Conservation (phyloP, 2,329 filamentous ascomycete species). For the Sporothrix luriei region DNA sequence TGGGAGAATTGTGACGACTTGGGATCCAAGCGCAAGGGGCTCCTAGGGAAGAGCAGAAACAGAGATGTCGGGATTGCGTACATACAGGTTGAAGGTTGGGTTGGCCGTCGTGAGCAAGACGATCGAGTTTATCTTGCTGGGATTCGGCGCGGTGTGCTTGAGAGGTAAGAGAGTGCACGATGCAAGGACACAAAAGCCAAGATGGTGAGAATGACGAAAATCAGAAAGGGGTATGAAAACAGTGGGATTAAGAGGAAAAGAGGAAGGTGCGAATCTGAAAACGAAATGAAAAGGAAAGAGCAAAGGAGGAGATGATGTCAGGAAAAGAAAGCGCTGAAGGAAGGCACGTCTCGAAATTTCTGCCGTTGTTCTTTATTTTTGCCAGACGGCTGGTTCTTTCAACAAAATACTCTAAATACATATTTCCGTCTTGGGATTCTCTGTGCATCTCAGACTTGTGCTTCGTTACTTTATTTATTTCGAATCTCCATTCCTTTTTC, state of each 20-base stretch:
- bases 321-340: not conserved
- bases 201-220: not conserved
- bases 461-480: slow-evolving; percentile 27
- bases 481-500: slow-evolving; percentile 12
- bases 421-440: slow-evolving; percentile 13
- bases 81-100: slow-evolving; percentile 2
- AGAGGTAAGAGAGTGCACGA: not conserved
- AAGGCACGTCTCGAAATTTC: slow-evolving; percentile 19
- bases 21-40: not conserved
- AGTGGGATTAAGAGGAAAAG: not conserved
- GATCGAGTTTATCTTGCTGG: not conserved
- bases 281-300: slow-evolving; percentile 5
- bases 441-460: not conserved
- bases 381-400: slow-evolving; percentile 19
- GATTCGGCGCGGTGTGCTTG: not conserved
- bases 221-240: not conserved
- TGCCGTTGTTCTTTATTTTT: slow-evolving; percentile 22
- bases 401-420: slow-evolving; percentile 18
- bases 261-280: not conserved
- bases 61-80: not conserved
- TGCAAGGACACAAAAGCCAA: not conserved
- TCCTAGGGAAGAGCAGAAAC: not conserved
- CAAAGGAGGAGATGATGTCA: not conserved
- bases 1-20: not conserved
- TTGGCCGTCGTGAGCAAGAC: not conserved